Evolutionary conservation across 257 asterid genomes (phyloP), one percentile per base, ranked within the genome.

Genomic region (Penstemon barbatus): DNA sequence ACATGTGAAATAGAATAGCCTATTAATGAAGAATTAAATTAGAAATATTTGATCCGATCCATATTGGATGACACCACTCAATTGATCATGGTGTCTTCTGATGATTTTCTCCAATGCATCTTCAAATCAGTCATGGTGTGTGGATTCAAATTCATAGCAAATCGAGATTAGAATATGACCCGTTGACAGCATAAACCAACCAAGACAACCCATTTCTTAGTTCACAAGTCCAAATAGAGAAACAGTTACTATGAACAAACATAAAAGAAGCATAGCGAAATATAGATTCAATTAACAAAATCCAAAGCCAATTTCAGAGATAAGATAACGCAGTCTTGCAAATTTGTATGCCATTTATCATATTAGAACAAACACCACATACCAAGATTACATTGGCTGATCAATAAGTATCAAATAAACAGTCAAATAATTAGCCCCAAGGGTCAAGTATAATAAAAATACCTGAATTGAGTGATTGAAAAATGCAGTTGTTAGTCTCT

Each of bases 381-480:
- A 25, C 33, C 2, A 25, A 25, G 33, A 25, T 25, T 0, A 25
- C 33, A 25, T 25, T 25, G 2, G 33, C 33, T 25, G 33, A 25
- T 25, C 33, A 66, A 12, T 5, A 55, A 63, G 75, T 18, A 33
- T 61, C 44, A 63, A 4, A 44, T 57, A 72, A 54, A 19, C 57
- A 66, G 66, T 44, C 15, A 18, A 19, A 25, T 6, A 68, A 62
- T 57, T 52, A 63, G 40, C 54, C 50, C 37, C 4, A 57, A 69
- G 43, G 37, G 59, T 42, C 3, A 57, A 5, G 6, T 25, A 25
- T 25, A 48, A 68, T 10, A 58, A 7, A 68, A 59, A 63, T 72
- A 94, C 99, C 99, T 94, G 99, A 83, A 94, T 56, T 51, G 99
- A 89, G 79, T 89, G 84, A 74, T 87, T 79, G 73, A 89, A 89